Evolutionary conservation across 2,329 filamentous ascomycete species (phyloP), one percentile per base, ranked within the genome.

Genomic region (Leptographium flavum): DNA sequence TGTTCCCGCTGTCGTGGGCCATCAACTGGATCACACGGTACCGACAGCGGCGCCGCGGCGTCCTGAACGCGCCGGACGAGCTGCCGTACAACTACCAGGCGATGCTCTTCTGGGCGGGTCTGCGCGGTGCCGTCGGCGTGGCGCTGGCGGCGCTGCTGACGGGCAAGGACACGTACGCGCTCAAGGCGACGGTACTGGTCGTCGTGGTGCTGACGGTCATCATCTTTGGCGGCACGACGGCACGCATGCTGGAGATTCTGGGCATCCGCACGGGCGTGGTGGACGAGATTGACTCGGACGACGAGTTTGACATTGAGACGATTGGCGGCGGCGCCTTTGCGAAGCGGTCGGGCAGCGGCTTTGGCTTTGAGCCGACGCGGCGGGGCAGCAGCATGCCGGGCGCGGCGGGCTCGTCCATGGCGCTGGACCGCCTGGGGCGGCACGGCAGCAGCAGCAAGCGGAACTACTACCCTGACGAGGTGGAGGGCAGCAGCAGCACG

Each of bases 31-130:
- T 95, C 57, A 87, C 93, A 54, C 78, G 84, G 47, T 94, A 94
- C 59, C 78, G 87, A 39, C 86, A 88, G 15, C 74, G 77, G 42
- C 78, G 85, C 41, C 75, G 81, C 45, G 87, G 87, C 22, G 56
- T 73, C 70, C 49, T 61, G 46, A 83, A 94, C 47, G 76, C 81
- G 5, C 76, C 78, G 15, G 90, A 96, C 52, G 92, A 96, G 61
- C 68, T 98, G 31, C 92, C 92, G 0, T 93, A 87, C 58, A 87
- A 86, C 54, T 94, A 96, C 63, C 92, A 96, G 63, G 87, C 84
- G n/a, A 96, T 98, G 92, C 76, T 98, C n/a, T 98, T 94, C 66
- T 98, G 92, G 92, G 92, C 92, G 15, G 92, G 92, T 23, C 72
- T 98, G 27, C 85, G 92, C 50, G 92, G 92, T 55, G 92, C 92